Evolutionary conservation across 352 stramenopile species (phyloP), one percentile per base, ranked within the genome.

Genomic region (Phytophthora hybrid): DNA sequence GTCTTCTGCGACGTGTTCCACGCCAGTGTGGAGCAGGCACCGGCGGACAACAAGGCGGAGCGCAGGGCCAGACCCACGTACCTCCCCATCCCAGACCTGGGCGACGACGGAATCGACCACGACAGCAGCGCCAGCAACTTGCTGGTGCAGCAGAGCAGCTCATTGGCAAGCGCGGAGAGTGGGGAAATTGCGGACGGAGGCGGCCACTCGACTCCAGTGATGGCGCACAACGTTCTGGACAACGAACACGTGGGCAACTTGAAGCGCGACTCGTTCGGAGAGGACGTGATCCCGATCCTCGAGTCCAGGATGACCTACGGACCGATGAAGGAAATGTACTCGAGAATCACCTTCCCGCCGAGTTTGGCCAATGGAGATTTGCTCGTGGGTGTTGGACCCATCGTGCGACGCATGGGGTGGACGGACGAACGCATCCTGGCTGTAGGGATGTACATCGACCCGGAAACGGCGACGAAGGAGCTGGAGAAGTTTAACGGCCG

Each of bases 351-450:
- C 59, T 95, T 95, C 65, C 89, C 89, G 18, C 84, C 86, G 13
- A 92, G 74, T 65, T 69, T 95, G 14, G 85, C 85, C 4, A 95
- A 91, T 64, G 85, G 85, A 9, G 89, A 95, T 59, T 71, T 93
- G 44, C 71, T 95, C 4, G 80, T 93, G 5, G 89, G 89, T 10
- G 89, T 95, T 6, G 89, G 85, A 0, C 87, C 87, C 19, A 77
- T 95, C 49, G 86, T 95, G 26, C 85, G 89, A 1, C 87, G 89
- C 26, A 88, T 95, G 78, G 87, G 87, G 16, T 95, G 89, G 89
- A 93, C 85, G 5, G 87, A 95, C 59, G 89, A 95, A 67, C 87
- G 87, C 5, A 95, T 95, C 58, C 65, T 95, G 16, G 85, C 89
- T 2, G 85, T 95, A 0, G 89, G 85, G 1, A 73, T 95, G 54